A percentile compares a stretch with the other conserved stretches of the same genome.
Conservation (phyloP, 352 stramenopile genomes). For the Peronospora belbahrii region DNA sequence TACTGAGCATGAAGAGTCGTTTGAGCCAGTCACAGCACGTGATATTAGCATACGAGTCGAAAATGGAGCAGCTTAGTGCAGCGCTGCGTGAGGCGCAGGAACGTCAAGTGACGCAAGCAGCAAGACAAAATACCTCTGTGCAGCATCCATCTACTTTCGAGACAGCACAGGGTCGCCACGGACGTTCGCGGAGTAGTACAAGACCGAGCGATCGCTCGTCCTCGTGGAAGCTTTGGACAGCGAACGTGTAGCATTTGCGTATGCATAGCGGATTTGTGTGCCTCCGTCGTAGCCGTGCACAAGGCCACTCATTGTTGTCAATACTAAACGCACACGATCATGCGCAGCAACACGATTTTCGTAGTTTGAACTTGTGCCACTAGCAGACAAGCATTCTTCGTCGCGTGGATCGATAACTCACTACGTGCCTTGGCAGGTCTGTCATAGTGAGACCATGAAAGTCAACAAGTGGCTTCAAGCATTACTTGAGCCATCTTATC, state of each 20-base stretch:
- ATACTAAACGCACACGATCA: background rate
- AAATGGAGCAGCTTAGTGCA: slow-evolving; percentile 64
- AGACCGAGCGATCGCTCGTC: slow-evolving; percentile 21
- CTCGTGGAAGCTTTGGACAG: slow-evolving; percentile 35
- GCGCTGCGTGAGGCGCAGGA: slow-evolving; percentile 48
- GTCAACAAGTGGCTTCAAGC: background rate
- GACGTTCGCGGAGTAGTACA: slow-evolving; percentile 10
- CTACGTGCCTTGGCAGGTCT: background rate
- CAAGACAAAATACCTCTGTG: slow-evolving; percentile 11
- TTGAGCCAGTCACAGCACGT: slow-evolving; percentile 54
- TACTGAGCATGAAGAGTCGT: slow-evolving; percentile 59
- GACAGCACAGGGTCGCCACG: background rate
- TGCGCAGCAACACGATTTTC: background rate
- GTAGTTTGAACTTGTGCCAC: background rate
- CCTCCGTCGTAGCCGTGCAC: too few relatives aligned
- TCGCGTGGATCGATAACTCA: background rate
- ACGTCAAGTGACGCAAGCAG: slow-evolving; percentile 20
- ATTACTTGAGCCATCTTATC: too few relatives aligned
- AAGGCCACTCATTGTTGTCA: slow-evolving; percentile 2
- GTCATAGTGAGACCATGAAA: background rate
- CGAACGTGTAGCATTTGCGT: slow-evolving; percentile 23
- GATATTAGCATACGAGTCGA: slow-evolving; percentile 62
- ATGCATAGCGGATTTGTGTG: too few relatives aligned
- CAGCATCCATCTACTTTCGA: slow-evolving; percentile 8
- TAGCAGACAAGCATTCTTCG: background rate